A percentile compares a stretch with the other conserved stretches of the same genome.
Evolutionary conservation across 495 filamentous ascomycete genomes (phyloP).

Genomic region (Tuber calosporum): DNA sequence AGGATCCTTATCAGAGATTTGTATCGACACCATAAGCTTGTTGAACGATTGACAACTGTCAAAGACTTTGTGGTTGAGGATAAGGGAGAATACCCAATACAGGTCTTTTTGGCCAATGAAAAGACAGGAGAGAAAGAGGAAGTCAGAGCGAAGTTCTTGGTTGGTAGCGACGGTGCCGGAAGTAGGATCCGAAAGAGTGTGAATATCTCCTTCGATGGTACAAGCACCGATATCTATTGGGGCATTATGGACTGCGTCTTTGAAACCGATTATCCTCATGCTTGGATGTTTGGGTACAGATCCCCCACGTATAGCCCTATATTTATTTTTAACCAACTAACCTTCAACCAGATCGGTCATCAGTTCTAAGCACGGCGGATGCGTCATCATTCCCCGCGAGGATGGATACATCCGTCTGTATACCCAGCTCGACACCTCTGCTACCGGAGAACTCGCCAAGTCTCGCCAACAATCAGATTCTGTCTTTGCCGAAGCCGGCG

Average conservation of each 20-base stretch:
- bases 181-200: constrained; percentile 41
- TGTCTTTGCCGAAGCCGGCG: constrained; percentile 37
- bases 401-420: constrained; percentile 42
- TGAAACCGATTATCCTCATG: constrained; percentile 44
- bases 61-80: constrained; percentile 25
- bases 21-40: constrained; percentile 40
- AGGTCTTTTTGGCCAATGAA: constrained; percentile 25
- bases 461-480: constrained; percentile 34
- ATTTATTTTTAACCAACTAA: neutral
- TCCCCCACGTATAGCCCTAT: neutral
- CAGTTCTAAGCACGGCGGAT: constrained; percentile 43
- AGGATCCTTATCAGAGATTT: constrained; percentile 44
- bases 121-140: constrained; percentile 35
- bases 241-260: constrained; percentile 45
- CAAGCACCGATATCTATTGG: constrained; percentile 45
- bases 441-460: constrained; percentile 25
- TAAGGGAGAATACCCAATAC: constrained; percentile 24
- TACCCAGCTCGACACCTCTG: constrained; percentile 34
- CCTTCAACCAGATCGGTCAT: constrained; percentile 21
- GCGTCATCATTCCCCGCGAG: constrained; percentile 44
- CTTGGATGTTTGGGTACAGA: constrained; percentile 42
- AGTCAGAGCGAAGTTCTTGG: constrained; percentile 41
- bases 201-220: constrained; percentile 43
- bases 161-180: constrained; percentile 44
- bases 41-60: constrained; percentile 41